Evolutionary conservation across 2,329 filamentous ascomycete species (phyloP), one percentile per base, ranked within the genome.

Genomic region (Mollisia scopiformis): DNA sequence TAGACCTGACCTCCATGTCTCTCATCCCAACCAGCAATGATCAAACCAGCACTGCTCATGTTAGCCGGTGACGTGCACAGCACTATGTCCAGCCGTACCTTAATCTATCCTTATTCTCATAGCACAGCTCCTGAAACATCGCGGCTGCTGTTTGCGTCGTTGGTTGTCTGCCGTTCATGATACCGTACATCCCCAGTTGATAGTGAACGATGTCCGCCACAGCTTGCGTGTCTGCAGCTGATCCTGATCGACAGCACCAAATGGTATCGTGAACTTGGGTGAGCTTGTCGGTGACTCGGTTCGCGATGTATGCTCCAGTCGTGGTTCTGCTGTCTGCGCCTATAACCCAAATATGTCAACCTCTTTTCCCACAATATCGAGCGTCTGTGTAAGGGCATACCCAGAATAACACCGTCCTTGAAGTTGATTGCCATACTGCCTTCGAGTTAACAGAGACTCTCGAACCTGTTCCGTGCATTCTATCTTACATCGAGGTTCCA

Each of bases 161-260:
- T 21, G 95, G 94, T 14, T 89, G 82, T 80, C 94, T 92, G 75
- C 93, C 88, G 77, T 97, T 97, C 71, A 87, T 87, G 79, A 96
- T 91, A 66, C 91, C 89, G 77, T 96, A 98, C 80, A 97, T 87
- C 71, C 92, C 91, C 55, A 99, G 85, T 76, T 99, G 92, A 78
- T 98, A 97, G 75, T 96, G 92, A 43, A 99, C 95, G 72, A 99
- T 97, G 74, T 99, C 95, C 62, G 95, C 95, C 52, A 99, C 93
- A 53, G 95, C 95, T 79, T 99, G 95, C 62, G 95, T 99, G 75
- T 99, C 95, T 69, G 95, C 95, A 31, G 95, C 95, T 27, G 95
- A 99, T 55, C 95, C 95, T 63, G 95, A 98, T 73, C 95, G 90
- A 82, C 95, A 99, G 82, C 95, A 99, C 95, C 95, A 99, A 79